Evolutionary conservation across 2,329 filamentous ascomycete species (phyloP).

Genomic region (Trichoderma atroviride): DNA sequence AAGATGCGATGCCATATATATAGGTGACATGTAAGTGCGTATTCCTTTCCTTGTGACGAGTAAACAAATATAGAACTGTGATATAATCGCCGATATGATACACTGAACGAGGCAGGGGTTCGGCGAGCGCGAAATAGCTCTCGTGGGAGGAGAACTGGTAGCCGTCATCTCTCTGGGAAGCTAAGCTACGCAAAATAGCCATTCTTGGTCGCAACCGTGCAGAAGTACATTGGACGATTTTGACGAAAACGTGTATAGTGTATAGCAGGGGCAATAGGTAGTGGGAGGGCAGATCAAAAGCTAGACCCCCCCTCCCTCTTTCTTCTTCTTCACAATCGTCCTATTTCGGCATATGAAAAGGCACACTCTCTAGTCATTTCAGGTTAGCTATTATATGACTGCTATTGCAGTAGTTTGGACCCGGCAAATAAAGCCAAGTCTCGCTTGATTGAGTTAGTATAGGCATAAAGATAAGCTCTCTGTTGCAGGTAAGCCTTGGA

Average conservation of each 20-base stretch:
- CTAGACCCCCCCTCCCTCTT: neutral
- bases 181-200: conserved; percentile 7
- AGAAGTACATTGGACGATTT: neutral
- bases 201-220: conserved; percentile 1
- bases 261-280: neutral
- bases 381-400: neutral
- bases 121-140: neutral
- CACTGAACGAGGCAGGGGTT: conserved; percentile 12
- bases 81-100: neutral
- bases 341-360: neutral
- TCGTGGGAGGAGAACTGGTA: conserved; percentile 1
- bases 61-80: neutral
- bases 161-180: neutral
- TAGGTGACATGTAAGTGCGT: conserved; percentile 11
- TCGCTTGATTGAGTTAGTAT: conserved; percentile 4
- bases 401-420: neutral
- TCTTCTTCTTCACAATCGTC: neutral
- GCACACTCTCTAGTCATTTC: neutral
- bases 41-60: neutral
- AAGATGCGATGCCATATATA: neutral
- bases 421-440: neutral
- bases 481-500: neutral
- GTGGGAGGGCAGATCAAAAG: neutral
- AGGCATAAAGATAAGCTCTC: neutral
- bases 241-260: conserved; percentile 2